Conservation (phyloP, 495 filamentous ascomycete species). For the Trichoderma asperelloides region DNA sequence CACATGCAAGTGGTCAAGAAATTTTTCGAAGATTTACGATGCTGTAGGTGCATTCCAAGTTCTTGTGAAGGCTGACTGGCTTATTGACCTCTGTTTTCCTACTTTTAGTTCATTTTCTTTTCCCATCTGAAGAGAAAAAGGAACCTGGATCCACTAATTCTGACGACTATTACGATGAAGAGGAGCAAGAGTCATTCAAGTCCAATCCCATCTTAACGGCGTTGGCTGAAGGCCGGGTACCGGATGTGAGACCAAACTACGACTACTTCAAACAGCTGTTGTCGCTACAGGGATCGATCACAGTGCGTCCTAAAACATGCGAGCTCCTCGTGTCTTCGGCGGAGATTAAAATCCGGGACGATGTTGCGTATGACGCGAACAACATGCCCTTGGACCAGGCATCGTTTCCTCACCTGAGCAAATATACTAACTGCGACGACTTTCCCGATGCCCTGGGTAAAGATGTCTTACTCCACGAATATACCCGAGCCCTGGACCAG, state of each 20-base stretch:
- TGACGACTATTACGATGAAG: constrained; percentile 23
- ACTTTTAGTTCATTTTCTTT: constrained; percentile 39
- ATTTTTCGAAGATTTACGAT: constrained; percentile 42
- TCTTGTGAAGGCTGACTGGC: not conserved
- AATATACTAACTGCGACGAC: constrained; percentile 27
- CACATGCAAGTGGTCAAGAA: constrained; percentile 95
- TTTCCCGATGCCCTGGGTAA: constrained; percentile 23
- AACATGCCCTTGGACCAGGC: constrained; percentile 25
- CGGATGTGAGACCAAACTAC: constrained; percentile 40
- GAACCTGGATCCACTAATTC: constrained; percentile 17
- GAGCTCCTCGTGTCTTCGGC: constrained; percentile 38
- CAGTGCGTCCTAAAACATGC: constrained; percentile 31
- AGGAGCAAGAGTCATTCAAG: constrained; percentile 42
- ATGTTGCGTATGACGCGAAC: constrained; percentile 23
- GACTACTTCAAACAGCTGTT: constrained; percentile 40
- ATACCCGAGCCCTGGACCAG: constrained; percentile 32
- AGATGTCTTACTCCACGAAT: constrained; percentile 36
- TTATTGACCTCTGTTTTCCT: constrained; percentile 10
- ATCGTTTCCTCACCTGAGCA: constrained; percentile 38
- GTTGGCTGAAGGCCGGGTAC: constrained; percentile 36
- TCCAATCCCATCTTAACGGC: constrained; percentile 43
- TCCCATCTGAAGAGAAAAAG: constrained; percentile 26
- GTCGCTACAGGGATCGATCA: constrained; percentile 29
- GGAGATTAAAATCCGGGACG: constrained; percentile 28
- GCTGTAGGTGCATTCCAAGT: constrained; percentile 18